A percentile compares a stretch with the other conserved stretches of the same genome.
Conservation (phyloP, 257 asterid species). For the Nyctanthes arbortristis region DNA sequence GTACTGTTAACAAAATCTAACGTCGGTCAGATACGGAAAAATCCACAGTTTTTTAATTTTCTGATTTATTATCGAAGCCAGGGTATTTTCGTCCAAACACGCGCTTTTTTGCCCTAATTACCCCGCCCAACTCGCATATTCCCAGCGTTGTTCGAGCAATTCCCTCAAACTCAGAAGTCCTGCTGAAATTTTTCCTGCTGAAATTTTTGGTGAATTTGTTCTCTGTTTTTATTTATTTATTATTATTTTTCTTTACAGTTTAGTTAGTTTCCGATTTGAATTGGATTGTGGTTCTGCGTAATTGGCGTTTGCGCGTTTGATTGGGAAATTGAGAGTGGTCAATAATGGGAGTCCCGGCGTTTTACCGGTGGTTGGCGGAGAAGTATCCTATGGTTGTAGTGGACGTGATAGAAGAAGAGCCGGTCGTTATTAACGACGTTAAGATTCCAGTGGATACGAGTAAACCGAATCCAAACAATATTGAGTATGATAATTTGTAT, state of each 20-base stretch:
- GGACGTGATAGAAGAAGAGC: conserved; percentile 85
- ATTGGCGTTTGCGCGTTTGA: conserved; percentile 15
- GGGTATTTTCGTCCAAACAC: conserved; percentile 17
- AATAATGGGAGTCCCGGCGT: conserved; percentile 96
- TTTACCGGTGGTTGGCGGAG: conserved; percentile 98
- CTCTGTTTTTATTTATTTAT: background rate
- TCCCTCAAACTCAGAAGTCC: conserved; percentile 11
- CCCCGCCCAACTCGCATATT: background rate
- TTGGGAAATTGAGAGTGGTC: background rate
- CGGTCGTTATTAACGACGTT: conserved; percentile 71
- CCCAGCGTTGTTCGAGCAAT: conserved; percentile 6
- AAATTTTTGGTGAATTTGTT: background rate
- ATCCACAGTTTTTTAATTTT: background rate
- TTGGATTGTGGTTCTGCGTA: background rate
- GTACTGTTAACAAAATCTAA: conserved; percentile 2
- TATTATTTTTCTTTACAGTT: background rate
- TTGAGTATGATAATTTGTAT: conserved; percentile 85
- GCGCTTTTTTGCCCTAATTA: conserved; percentile 34
- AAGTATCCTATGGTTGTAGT: conserved; percentile 86
- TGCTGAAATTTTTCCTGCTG: background rate
- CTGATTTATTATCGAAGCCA: background rate
- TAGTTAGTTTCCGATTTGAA: background rate
- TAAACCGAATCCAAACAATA: conserved; percentile 77
- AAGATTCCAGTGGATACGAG: conserved; percentile 90
- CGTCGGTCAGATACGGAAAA: background rate